These are phyloP conservation scores for Caulochytrium protostelioides DNA, from an alignment of 371 early-diverging fungal genomes.

Conservation along the genomic window DNA sequence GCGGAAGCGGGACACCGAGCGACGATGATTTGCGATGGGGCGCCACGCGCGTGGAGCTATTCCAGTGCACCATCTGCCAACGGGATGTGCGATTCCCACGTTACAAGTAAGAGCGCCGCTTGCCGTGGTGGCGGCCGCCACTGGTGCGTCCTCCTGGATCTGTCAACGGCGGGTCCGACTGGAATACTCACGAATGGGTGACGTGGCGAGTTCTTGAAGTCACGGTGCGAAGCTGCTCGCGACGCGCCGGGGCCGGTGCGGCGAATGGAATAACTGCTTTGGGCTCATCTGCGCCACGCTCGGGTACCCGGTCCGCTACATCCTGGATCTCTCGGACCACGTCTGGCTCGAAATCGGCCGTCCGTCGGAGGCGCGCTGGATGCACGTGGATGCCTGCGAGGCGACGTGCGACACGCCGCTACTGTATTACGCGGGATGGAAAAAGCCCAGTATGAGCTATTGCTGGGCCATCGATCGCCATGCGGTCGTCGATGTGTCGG, in stretches of 20 bases:
- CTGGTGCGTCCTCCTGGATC: not conserved
- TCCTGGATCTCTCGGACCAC: conserved; percentile 25
- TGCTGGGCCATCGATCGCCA: too few species aligned
- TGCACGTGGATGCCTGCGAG: too few species aligned
- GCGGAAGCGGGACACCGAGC: conserved; percentile 18
- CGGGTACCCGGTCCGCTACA: conserved; percentile 40
- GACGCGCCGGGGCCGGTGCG: conserved; percentile 45
- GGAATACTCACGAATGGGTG: not conserved
- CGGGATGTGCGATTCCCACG: conserved; percentile 39
- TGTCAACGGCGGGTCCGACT: conserved; percentile 1
- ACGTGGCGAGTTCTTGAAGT: conserved; percentile 7
- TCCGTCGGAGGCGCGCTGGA: too few species aligned
- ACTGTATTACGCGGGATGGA: too few species aligned
- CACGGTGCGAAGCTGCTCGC: conserved; percentile 31
- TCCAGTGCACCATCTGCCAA: conserved; percentile 24
- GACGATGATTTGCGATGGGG: conserved; percentile 25
- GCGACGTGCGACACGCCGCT: too few species aligned
- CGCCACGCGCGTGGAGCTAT: conserved; percentile 35
- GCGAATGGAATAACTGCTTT: conserved; percentile 60
- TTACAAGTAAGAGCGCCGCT: conserved; percentile 39
- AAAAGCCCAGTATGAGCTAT: too few species aligned
- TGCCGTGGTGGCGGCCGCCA: too few species aligned
- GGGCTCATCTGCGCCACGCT: conserved; percentile 37
- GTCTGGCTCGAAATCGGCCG: too few species aligned
- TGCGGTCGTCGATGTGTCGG: too few species aligned